Base-by-base conservation (phyloP, 352 stramenopile species). In the Pythium brachiatum region DNA sequence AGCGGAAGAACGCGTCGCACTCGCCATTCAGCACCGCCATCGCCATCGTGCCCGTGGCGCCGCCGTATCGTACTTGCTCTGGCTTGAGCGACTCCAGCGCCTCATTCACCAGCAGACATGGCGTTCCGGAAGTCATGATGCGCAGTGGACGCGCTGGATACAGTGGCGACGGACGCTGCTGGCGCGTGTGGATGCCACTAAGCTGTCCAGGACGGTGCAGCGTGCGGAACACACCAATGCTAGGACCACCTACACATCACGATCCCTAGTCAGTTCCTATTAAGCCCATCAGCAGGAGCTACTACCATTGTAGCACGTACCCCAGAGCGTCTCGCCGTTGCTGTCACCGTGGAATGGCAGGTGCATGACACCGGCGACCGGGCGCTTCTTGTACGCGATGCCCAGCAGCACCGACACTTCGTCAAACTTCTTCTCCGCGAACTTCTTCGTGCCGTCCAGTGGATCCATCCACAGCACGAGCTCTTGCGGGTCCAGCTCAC, bases 401-500 rank as follows among this genome's bases (percentile, higher is more conserved):
- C 83, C 83, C 34, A 92, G 74, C 31, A 92, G 74, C 60, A 92
- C 83, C 20, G 83, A 92, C 7, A 92, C 83, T 57, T 92, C 79
- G 34, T 92, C 76, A 63, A 78, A 90, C 56, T 81, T 78, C 36
- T 80, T 79, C 55, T 72, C 81, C 12, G 83, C 81, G 64, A 92
- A 92, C 44, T 85, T 87, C 63, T 90, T 90, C 26, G 83, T 92
- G 43, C 83, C 83, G 38, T 92, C 83, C 44, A 92, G 74, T 38
- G 83, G 83, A 47, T 92, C 83, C 55, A 92, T 81, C 83, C 83
- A 92, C 43, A 92, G 56, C 51, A 90, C 81, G n/a, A 92, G 57
- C 46, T 87, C 62, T 7, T 67, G 60, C 27, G 69, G 67, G 16
- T 77, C 62, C 18, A 92, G 70, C 23, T 57, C 32, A 0, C 60